phyloP scores from a whole-genome alignment of 1,139 yeast species.

The Williopsis jadinii region DNA sequence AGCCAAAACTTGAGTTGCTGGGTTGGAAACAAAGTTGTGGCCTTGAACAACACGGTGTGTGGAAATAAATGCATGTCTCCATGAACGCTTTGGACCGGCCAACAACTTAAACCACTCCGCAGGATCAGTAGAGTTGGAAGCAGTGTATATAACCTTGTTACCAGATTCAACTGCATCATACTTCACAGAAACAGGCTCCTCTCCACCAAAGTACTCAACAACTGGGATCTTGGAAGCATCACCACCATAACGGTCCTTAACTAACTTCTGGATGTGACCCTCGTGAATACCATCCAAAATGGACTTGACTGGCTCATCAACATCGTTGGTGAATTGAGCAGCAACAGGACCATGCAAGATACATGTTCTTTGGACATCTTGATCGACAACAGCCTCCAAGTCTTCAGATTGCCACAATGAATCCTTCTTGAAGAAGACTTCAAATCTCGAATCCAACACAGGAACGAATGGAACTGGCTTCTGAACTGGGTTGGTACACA shows the following conservation, averaged over 20 bases:
- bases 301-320: constrained; percentile 87
- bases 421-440: constrained; percentile 95
- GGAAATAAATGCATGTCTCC: constrained; percentile 90
- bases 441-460: constrained; percentile 87
- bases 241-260: constrained; percentile 63
- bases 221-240: constrained; percentile 71
- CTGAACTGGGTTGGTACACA: constrained; percentile 79
- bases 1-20: constrained; percentile 70
- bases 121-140: constrained; percentile 44
- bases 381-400: constrained; percentile 90
- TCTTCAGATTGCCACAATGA: constrained; percentile 99
- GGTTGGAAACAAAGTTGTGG: constrained; percentile 67
- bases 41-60: constrained; percentile 83
- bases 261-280: constrained; percentile 71
- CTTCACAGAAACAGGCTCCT: constrained; percentile 38
- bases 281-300: constrained; percentile 85
- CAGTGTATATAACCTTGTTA: constrained; percentile 38
- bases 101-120: constrained; percentile 70
- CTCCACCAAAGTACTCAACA: constrained; percentile 85
- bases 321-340: constrained; percentile 81
- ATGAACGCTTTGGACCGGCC: constrained; percentile 72
- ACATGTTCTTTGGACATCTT: constrained; percentile 97
- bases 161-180: constrained; percentile 27
- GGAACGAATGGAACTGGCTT: constrained; percentile 99
- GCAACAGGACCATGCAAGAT: constrained; percentile 98